These are phyloP conservation scores for Quercus bicolor DNA, from an alignment of 306 rosid genomes.

Conservation along the genomic window DNA sequence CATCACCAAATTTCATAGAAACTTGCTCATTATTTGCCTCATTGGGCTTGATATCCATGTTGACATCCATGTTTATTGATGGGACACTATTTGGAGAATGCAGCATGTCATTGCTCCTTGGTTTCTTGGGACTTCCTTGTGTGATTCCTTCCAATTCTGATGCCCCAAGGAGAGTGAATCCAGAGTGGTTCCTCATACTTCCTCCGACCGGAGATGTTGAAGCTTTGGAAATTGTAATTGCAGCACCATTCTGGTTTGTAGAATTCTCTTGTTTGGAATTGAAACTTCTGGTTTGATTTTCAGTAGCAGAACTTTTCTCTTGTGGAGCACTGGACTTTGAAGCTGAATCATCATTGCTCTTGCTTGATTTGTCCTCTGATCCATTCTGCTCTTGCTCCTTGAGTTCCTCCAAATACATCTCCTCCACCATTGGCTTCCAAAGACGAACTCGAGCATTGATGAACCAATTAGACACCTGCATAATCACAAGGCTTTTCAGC, in stretches of 20 bases:
- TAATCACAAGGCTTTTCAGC: background rate
- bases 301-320: conserved; percentile 33
- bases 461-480: conserved; percentile 96
- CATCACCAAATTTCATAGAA: conserved; percentile 63
- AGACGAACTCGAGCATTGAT: conserved; percentile 94
- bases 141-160: conserved; percentile 89
- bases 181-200: conserved; percentile 51
- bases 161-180: conserved; percentile 71
- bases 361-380: conserved; percentile 55
- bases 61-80: conserved; percentile 46
- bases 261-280: conserved; percentile 50
- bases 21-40: conserved; percentile 43
- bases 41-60: conserved; percentile 48
- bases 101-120: conserved; percentile 49
- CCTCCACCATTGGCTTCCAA: conserved; percentile 99
- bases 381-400: conserved; percentile 73
- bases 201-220: conserved; percentile 50
- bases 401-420: conserved; percentile 83
- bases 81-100: conserved; percentile 45
- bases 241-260: conserved; percentile 27
- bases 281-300: conserved; percentile 43
- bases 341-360: conserved; percentile 49
- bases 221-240: conserved; percentile 43
- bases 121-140: conserved; percentile 76
- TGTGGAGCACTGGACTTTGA: conserved; percentile 39